These are phyloP conservation scores for Balansia obtecta DNA, from an alignment of 2,329 filamentous ascomycete species.

Conservation along the genomic window DNA sequence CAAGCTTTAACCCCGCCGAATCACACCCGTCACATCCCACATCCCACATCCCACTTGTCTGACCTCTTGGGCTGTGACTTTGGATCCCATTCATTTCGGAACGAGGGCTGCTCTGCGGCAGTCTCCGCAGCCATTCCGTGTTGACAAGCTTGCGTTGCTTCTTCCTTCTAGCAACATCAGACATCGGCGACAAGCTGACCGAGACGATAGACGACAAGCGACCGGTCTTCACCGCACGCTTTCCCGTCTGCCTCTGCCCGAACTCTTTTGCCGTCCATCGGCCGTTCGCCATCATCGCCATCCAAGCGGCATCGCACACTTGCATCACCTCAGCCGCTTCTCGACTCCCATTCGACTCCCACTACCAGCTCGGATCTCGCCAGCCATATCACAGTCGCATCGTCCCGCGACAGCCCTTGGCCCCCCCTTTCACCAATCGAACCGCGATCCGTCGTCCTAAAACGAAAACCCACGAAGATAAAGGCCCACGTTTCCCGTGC, in stretches of 20 bases:
- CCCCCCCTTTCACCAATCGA: background rate
- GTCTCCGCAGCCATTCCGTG: too few species aligned
- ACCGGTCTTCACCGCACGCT: background rate
- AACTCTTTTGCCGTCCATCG: background rate
- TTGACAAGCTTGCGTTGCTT: background rate
- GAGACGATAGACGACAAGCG: background rate
- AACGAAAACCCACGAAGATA: background rate
- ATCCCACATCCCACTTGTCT: background rate
- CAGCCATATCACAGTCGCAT: background rate
- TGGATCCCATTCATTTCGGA: background rate
- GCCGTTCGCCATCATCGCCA: background rate
- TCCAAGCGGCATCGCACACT: background rate
- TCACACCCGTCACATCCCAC: too few species aligned
- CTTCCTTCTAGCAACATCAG: background rate
- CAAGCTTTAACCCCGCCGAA: background rate
- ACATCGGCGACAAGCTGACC: background rate
- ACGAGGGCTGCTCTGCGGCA: background rate
- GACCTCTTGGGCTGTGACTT: background rate
- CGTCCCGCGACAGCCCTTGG: constrained; percentile 4
- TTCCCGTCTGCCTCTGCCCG: background rate
- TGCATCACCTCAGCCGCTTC: background rate
- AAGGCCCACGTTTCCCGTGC: constrained; percentile 5
- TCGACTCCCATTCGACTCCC: too few species aligned
- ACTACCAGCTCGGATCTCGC: background rate
- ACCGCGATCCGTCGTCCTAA: background rate